Evolutionary conservation across 805 yeast species (phyloP).

Genomic region (Lipomyces kockii): DNA sequence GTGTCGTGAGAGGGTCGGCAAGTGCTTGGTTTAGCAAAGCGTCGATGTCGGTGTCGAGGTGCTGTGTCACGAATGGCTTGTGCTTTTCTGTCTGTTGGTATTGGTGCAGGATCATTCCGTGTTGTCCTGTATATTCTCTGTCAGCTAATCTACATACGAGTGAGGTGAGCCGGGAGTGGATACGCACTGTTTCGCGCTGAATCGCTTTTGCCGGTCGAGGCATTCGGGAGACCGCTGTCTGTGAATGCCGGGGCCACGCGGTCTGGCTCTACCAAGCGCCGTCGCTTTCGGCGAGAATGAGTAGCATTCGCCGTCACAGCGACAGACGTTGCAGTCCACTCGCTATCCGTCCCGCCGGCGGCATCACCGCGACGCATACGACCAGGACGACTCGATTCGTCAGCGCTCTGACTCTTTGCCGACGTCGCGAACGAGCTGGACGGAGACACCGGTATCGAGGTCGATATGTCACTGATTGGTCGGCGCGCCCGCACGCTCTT

Average conservation of each 20-base stretch:
- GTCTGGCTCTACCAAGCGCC: not conserved
- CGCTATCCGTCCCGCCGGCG: not conserved
- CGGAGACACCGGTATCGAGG: not conserved
- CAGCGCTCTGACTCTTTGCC: not conserved
- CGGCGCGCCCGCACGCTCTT: not conserved
- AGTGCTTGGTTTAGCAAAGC: not conserved
- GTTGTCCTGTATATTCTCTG: not conserved
- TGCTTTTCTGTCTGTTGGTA: no score
- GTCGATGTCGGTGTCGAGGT: not conserved
- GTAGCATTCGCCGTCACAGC: not conserved
- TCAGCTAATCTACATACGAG: not conserved
- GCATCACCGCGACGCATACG: not conserved
- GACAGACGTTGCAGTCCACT: not conserved
- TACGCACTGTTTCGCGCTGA: not conserved
- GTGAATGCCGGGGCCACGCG: not conserved
- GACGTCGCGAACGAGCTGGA: not conserved
- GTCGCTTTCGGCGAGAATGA: not conserved
- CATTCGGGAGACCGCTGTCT: not conserved
- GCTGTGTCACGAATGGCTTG: not conserved
- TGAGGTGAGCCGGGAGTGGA: not conserved
- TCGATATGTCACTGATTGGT: not conserved
- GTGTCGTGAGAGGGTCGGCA: not conserved
- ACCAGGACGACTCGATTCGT: not conserved
- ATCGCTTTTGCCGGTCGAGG: not conserved
- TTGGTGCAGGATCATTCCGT: not conserved